Evolutionary conservation across 116 monocot species (phyloP).

Genomic region (Posidonia oceanica): DNA sequence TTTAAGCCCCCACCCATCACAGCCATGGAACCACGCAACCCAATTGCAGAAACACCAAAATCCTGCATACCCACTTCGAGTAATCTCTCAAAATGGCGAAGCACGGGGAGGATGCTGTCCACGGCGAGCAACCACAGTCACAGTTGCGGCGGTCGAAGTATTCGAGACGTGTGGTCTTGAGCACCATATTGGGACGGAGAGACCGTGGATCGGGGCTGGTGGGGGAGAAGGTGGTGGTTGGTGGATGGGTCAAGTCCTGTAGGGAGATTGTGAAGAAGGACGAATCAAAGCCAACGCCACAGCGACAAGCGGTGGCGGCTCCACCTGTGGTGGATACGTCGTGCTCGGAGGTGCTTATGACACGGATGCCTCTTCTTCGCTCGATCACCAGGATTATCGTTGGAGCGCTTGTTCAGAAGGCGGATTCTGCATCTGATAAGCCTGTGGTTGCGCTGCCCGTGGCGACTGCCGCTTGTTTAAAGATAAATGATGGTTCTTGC

Average conservation of each 20-base stretch:
- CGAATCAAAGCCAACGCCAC: neutral
- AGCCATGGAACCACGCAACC: neutral
- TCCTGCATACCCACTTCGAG: neutral
- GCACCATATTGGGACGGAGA: constrained; percentile 35
- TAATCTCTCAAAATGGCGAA: neutral
- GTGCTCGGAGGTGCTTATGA: constrained; percentile 44
- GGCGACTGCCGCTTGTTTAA: constrained; percentile 19
- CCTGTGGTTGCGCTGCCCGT: neutral
- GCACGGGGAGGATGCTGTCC: neutral
- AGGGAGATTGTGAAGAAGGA: constrained; percentile 17
- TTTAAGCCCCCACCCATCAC: neutral
- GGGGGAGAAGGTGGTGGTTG: constrained; percentile 53
- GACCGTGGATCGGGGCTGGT: constrained; percentile 35
- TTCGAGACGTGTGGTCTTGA: constrained; percentile 39
- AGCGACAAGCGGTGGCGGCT: neutral
- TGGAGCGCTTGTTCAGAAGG: neutral
- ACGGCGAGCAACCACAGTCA: neutral
- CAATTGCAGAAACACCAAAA: neutral
- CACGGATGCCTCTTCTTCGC: constrained; percentile 38
- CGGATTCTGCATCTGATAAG: neutral
- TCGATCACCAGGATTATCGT: constrained; percentile 22
- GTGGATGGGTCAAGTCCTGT: constrained; percentile 69
- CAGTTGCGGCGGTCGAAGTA: constrained; percentile 29
- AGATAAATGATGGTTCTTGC: constrained; percentile 75
- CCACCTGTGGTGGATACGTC: constrained; percentile 13